Evolutionary conservation across 116 monocot genomes (phyloP), one percentile per base, ranked within the genome.

Genomic region (Posidonia oceanica): DNA sequence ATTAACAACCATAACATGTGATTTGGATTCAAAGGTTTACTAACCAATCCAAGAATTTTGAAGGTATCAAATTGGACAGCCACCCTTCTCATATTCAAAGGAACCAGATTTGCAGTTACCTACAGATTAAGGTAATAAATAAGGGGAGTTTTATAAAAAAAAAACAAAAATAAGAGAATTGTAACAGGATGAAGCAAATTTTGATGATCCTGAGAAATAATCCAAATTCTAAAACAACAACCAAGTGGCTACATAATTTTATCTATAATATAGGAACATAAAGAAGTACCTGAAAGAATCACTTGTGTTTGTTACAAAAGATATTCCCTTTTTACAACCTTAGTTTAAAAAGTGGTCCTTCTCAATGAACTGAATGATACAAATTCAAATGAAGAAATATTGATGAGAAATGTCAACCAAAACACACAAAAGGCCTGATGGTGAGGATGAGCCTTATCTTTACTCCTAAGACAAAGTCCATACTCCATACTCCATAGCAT

Each of bases 41-140:
- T 67, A 74, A 95, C 95, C 86, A 95, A 80, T 78, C 86, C 86
- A 75, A 75, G 77, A 76, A 95, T 91, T 76, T 91, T 95, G 82
- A 95, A 95, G 64, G 82, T 85, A 77, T 95, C 88, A 78, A 88
- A 91, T 80, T 68, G 79, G 38, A 95, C 91, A 20, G 84, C 84
- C 52, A 95, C 84, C 52, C 72, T 86, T 80, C 75, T 95, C 64
- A 74, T 51, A 75, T 76, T 88, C 11, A 95, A 72, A 64, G 91
- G 95, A 20, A 77, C 78, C 65, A 95, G 71, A 73, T 91, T 77
- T 36, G 95, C 86, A 36, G 86, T 88, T 72, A 84, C 88, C 95
- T 95, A 78, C 56, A 80, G 77, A 79, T 3, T 12, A 57, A 63
- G 69, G 78, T 58, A 21, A 58, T 29, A 0, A 75, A 59, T 68